Evolutionary conservation across 352 stramenopile genomes (phyloP).

Genomic region (Pythium graminicola): DNA sequence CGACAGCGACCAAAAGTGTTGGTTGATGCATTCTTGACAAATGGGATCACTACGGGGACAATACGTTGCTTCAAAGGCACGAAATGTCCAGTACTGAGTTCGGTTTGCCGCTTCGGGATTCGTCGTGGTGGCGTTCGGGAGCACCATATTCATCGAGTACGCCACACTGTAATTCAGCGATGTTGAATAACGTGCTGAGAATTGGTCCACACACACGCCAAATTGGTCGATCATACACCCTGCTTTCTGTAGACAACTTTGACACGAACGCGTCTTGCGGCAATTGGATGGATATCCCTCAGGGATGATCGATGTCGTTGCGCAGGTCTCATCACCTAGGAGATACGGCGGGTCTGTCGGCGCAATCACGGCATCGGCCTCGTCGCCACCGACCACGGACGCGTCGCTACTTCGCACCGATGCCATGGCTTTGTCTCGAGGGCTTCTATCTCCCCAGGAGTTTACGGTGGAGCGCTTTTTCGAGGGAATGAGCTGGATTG

Average conservation of each 20-base stretch:
- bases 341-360: slow-evolving; percentile 3
- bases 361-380: not conserved
- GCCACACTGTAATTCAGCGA: slow-evolving; percentile 10
- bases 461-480: too few relatives aligned
- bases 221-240: slow-evolving; percentile 15
- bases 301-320: not conserved
- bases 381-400: not conserved
- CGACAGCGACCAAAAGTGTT: slow-evolving; percentile 9
- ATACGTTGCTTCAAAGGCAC: slow-evolving; percentile 9
- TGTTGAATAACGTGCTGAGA: not conserved
- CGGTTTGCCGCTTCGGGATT: not conserved
- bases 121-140: slow-evolving; percentile 4
- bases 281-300: slow-evolving; percentile 5
- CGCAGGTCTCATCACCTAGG: slow-evolving; percentile 10
- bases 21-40: slow-evolving; percentile 10
- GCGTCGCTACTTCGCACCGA: too few relatives aligned
- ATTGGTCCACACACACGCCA: slow-evolving; percentile 10
- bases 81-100: slow-evolving; percentile 10
- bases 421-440: too few relatives aligned
- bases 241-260: slow-evolving; percentile 16
- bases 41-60: slow-evolving; percentile 12
- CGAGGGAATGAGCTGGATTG: too few relatives aligned
- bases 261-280: slow-evolving; percentile 8
- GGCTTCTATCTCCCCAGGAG: too few relatives aligned
- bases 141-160: not conserved